phyloP scores from a whole-genome alignment of 2,329 filamentous ascomycete species.

The Botrytis tulipae region DNA sequence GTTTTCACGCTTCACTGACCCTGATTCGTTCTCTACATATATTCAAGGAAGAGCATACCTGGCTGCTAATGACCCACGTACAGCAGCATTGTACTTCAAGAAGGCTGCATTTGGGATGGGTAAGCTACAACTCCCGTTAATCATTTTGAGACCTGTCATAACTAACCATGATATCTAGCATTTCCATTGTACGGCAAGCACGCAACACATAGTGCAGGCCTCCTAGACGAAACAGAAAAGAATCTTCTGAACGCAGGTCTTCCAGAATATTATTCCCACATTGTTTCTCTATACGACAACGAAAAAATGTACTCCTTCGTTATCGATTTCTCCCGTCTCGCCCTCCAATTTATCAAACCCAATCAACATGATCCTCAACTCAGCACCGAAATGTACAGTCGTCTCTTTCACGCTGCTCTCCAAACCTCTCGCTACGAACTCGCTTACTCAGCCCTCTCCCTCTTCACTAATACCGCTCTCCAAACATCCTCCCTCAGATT shows the following conservation, averaged over 20 bases:
- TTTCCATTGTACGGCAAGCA: constrained; percentile 29
- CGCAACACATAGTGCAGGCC: constrained; percentile 55
- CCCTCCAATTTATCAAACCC: constrained; percentile 58
- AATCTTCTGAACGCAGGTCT: constrained; percentile 68
- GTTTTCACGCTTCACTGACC: constrained; percentile 54
- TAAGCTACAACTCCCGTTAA: constrained; percentile 47
- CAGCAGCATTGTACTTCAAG: constrained; percentile 73
- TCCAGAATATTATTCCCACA: constrained; percentile 81
- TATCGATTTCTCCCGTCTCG: constrained; percentile 76
- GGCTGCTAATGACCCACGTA: constrained; percentile 68
- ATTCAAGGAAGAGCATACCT: constrained; percentile 79
- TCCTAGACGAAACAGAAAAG: constrained; percentile 76
- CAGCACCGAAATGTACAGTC: constrained; percentile 72
- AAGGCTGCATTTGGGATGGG: constrained; percentile 80
- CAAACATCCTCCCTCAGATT: constrained; percentile 69
- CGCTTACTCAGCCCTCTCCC: constrained; percentile 75
- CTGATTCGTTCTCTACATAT: constrained; percentile 69
- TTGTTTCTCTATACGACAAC: constrained; percentile 78
- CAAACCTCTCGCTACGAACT: constrained; percentile 77
- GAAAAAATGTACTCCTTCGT: constrained; percentile 76
- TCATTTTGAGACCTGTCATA: too few relatives aligned
- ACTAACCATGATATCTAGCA: constrained; percentile 27
- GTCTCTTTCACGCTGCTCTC: constrained; percentile 79
- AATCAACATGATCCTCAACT: constrained; percentile 36
- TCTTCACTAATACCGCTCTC: constrained; percentile 69